A percentile compares a stretch with the other conserved stretches of the same genome.
Evolutionary conservation across 2,329 filamentous ascomycete genomes (phyloP).

Genomic region (Thelonectria blattea): DNA sequence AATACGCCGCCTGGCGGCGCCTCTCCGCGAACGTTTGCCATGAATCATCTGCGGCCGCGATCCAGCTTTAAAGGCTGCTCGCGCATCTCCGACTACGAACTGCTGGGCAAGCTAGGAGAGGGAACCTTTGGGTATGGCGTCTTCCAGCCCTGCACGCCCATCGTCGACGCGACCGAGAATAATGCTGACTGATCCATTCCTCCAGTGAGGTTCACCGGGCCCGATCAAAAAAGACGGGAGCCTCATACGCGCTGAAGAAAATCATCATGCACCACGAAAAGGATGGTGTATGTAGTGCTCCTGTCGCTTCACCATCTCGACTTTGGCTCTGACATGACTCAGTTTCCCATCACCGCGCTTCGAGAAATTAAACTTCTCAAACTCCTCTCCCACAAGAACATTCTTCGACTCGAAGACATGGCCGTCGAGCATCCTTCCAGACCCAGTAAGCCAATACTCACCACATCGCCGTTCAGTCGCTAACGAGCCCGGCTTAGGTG

Average conservation of each 20-base stretch:
- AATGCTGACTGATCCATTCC: slow-evolving; percentile 12
- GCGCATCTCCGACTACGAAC: slow-evolving; percentile 78
- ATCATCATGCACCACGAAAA: slow-evolving; percentile 99
- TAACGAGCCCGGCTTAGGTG: slow-evolving; percentile 53
- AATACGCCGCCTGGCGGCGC: slow-evolving; percentile 47
- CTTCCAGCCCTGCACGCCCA: slow-evolving; percentile 12
- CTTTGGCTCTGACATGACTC: slow-evolving; percentile 21
- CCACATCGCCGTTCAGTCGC: background rate
- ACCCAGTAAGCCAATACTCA: slow-evolving; percentile 56
- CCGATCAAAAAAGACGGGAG: slow-evolving; percentile 74
- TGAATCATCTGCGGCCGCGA: slow-evolving; percentile 60
- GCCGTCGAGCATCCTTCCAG: slow-evolving; percentile 79
- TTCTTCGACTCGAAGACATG: slow-evolving; percentile 92
- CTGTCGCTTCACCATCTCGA: slow-evolving; percentile 1
- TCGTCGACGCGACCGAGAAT: background rate
- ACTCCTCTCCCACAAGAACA: slow-evolving; percentile 88
- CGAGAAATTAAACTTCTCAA: slow-evolving; percentile 98
- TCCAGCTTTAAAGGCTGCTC: slow-evolving; percentile 84
- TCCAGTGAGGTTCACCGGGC: slow-evolving; percentile 88
- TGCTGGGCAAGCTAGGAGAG: slow-evolving; percentile 85
- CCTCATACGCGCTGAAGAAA: slow-evolving; percentile 90
- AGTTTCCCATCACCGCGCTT: slow-evolving; percentile 97
- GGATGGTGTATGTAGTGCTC: slow-evolving; percentile 71
- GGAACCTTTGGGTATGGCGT: slow-evolving; percentile 84
- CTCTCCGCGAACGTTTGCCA: slow-evolving; percentile 63